Conservation (phyloP, 1,284 basidiomycete species). For the Clitocybe nebularis region DNA sequence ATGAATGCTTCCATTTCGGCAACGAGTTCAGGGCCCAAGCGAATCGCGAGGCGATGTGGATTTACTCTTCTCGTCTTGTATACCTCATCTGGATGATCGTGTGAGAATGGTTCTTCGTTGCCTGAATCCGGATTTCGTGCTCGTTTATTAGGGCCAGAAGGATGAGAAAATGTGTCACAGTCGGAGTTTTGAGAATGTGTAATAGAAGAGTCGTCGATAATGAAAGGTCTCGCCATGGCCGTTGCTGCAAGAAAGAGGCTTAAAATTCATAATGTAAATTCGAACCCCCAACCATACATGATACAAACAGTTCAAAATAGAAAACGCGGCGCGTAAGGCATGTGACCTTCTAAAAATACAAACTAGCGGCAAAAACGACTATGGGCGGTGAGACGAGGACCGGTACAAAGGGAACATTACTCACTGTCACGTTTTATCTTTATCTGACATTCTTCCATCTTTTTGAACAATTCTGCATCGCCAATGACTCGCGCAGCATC, state of each 20-base stretch:
- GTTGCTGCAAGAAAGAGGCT: conserved; percentile 5
- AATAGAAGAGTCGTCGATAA: conserved; percentile 11
- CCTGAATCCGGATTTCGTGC: conserved; percentile 21
- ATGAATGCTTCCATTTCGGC: conserved; percentile 65
- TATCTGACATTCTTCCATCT: conserved; percentile 95
- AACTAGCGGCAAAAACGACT: conserved; percentile 84
- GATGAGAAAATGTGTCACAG: conserved; percentile 10
- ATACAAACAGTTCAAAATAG: neutral
- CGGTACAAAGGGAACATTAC: conserved; percentile 27
- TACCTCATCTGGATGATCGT: conserved; percentile 29
- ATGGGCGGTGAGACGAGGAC: conserved; percentile 3
- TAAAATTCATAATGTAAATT: neutral
- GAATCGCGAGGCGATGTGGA: conserved; percentile 55
- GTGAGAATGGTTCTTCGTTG: conserved; percentile 11
- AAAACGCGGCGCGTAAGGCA: conserved; percentile 11
- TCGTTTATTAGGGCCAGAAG: conserved; percentile 18
- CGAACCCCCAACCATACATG: no score
- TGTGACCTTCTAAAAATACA: conserved; percentile 66
- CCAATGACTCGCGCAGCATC: conserved; percentile 98
- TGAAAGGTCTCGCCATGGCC: conserved; percentile 28
- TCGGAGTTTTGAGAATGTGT: conserved; percentile 16
- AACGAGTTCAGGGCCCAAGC: conserved; percentile 62
- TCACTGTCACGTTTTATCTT: conserved; percentile 93
- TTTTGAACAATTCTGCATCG: conserved; percentile 91
- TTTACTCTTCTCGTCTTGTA: conserved; percentile 49